Conservation (phyloP, 805 yeast species). For the Suhomyces canberraensis region DNA sequence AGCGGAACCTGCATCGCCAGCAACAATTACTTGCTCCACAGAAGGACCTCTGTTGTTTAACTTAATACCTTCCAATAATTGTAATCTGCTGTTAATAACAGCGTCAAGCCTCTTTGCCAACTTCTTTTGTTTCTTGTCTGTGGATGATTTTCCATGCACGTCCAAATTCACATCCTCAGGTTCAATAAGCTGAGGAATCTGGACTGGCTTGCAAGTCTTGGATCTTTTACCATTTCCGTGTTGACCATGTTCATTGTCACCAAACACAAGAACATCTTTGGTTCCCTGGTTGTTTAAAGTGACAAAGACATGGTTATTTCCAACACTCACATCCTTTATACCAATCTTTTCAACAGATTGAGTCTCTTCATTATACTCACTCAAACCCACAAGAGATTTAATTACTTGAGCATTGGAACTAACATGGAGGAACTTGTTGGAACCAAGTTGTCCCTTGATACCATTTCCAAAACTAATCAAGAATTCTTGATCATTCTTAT, state of each 20-base stretch:
- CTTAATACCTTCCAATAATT: conserved; percentile 29
- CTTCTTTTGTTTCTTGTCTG: conserved; percentile 10
- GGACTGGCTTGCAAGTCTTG: conserved; percentile 52
- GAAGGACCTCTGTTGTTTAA: conserved; percentile 21
- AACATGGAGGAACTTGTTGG: conserved; percentile 70
- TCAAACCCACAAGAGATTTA: conserved; percentile 43
- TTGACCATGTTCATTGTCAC: conserved; percentile 80
- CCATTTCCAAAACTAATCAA: conserved; percentile 80
- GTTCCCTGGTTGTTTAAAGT: conserved; percentile 47
- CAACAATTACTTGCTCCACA: conserved; percentile 54
- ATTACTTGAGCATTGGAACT: conserved; percentile 64
- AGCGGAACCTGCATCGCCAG: conserved; percentile 63
- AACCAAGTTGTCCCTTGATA: conserved; percentile 80
- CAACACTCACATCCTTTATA: conserved; percentile 54
- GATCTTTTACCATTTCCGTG: conserved; percentile 76
- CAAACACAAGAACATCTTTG: conserved; percentile 74
- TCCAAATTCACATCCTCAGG: conserved; percentile 38
- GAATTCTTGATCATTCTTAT: conserved; percentile 16
- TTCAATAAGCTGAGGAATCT: conserved; percentile 56
- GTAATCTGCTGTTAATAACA: conserved; percentile 44
- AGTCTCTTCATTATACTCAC: conserved; percentile 52
- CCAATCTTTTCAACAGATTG: conserved; percentile 43
- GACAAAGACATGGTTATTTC: conserved; percentile 62
- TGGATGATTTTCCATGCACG: conserved; percentile 4
- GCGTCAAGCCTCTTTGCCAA: conserved; percentile 29